phyloP scores from a whole-genome alignment of 768 basidiomycete genomes.

The Pisolithus microcarpus region DNA sequence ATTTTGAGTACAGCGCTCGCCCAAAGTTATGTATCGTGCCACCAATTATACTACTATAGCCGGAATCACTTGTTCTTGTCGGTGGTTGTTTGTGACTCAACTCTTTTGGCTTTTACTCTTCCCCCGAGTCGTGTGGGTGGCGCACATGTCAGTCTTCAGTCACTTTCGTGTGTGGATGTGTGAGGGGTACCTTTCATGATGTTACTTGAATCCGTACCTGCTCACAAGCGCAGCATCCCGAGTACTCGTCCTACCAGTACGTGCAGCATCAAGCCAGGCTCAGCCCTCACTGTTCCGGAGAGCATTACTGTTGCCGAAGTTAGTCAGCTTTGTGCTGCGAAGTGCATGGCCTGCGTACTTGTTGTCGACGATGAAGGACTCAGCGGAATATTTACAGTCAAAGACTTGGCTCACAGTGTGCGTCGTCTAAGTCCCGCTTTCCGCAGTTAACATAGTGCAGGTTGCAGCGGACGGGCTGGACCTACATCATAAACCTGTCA shows the following conservation, averaged over 20 bases:
- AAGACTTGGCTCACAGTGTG: conserved; percentile 96
- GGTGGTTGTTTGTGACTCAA: no score
- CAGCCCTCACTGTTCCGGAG: conserved; percentile 95
- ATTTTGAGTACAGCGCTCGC: no score
- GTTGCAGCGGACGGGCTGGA: conserved; percentile 96
- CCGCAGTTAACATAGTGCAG: conserved; percentile 34
- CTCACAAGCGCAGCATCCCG: no score
- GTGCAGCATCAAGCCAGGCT: conserved; percentile 65
- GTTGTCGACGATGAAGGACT: conserved; percentile 98
- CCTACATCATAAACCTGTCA: conserved; percentile 83
- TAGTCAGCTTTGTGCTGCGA: conserved; percentile 95
- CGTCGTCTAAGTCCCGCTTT: conserved; percentile 18
- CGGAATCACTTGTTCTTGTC: no score
- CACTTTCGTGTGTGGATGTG: no score
- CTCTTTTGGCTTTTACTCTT: no score
- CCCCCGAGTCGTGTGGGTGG: no score
- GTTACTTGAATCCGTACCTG: background rate
- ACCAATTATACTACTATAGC: no score
- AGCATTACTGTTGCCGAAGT: conserved; percentile 95
- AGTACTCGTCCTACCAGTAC: no score
- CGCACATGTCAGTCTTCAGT: no score
- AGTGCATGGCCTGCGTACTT: conserved; percentile 95
- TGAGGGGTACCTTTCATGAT: no score
- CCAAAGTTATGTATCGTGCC: no score
- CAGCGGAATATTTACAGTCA: conserved; percentile 98